Conservation (phyloP, 2,329 filamentous ascomycete species). For the Colletotrichum sp. region DNA sequence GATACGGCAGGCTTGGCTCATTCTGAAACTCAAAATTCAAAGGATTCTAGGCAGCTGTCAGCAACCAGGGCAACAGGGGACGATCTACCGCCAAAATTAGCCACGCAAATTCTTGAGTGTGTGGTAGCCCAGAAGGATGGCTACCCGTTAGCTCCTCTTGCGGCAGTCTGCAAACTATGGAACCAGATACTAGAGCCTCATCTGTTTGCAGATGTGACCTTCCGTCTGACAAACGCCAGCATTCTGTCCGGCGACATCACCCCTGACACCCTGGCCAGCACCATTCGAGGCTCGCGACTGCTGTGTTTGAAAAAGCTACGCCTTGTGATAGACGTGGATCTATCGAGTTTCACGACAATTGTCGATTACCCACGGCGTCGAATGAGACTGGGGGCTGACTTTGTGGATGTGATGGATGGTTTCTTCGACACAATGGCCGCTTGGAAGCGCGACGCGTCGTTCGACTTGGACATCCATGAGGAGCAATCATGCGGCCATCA, state of each 20-base stretch:
- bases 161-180: background rate
- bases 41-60: background rate
- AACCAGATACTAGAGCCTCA: background rate
- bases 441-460: background rate
- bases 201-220: background rate
- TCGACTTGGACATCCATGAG: background rate
- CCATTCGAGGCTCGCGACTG: background rate
- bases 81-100: background rate
- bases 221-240: background rate
- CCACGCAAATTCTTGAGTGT: background rate
- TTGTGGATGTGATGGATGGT: background rate
- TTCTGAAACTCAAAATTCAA: too few species aligned
- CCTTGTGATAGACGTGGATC: background rate
- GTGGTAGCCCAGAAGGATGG: background rate
- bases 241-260: background rate
- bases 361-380: background rate
- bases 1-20: too few species aligned
- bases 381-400: background rate
- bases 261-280: background rate
- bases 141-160: background rate
- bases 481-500: background rate
- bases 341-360: background rate
- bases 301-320: background rate
- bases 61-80: background rate
- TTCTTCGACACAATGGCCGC: background rate